Evolutionary conservation across 1,284 basidiomycete genomes (phyloP).

Genomic region (Ustilago loliicola): DNA sequence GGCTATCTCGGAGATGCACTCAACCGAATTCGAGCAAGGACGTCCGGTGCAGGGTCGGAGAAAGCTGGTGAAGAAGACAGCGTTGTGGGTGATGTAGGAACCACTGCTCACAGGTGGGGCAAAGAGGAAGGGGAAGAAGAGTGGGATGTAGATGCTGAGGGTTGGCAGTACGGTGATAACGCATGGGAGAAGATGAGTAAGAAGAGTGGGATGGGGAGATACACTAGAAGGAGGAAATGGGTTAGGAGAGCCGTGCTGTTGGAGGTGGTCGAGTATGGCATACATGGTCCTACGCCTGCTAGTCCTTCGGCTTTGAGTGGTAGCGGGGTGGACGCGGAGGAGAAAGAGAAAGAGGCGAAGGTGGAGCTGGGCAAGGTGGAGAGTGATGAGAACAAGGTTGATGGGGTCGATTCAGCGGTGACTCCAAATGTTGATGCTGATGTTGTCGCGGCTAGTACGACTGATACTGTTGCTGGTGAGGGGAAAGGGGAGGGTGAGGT

Average conservation of each 20-base stretch:
- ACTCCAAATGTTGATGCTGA: constrained; percentile 21
- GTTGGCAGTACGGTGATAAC: constrained; percentile 95
- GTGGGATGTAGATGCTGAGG: constrained; percentile 81
- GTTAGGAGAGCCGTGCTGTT: constrained; percentile 70
- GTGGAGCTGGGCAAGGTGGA: not conserved
- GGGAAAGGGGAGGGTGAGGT: not conserved
- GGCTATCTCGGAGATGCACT: constrained; percentile 51
- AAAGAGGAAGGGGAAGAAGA: constrained; percentile 13
- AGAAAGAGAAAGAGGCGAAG: constrained; percentile 6
- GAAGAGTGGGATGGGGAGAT: constrained; percentile 84
- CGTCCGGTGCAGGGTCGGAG: not conserved
- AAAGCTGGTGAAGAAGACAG: constrained; percentile 7
- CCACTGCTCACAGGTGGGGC: constrained; percentile 21
- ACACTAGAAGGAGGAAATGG: constrained; percentile 72
- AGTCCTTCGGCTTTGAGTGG: not conserved
- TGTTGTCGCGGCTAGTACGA: constrained; percentile 19
- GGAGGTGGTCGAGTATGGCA: constrained; percentile 64
- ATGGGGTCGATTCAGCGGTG: constrained; percentile 8
- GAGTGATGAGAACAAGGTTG: constrained; percentile 14
- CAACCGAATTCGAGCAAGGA: constrained; percentile 37
- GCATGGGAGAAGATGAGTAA: constrained; percentile 87
- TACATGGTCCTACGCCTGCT: constrained; percentile 31
- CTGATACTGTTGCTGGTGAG: not conserved
- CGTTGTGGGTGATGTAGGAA: constrained; percentile 31
- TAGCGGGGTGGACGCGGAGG: not conserved